Base-by-base conservation (phyloP, 2,329 filamentous ascomycete species). In the Zymoseptoria brevis region DNA sequence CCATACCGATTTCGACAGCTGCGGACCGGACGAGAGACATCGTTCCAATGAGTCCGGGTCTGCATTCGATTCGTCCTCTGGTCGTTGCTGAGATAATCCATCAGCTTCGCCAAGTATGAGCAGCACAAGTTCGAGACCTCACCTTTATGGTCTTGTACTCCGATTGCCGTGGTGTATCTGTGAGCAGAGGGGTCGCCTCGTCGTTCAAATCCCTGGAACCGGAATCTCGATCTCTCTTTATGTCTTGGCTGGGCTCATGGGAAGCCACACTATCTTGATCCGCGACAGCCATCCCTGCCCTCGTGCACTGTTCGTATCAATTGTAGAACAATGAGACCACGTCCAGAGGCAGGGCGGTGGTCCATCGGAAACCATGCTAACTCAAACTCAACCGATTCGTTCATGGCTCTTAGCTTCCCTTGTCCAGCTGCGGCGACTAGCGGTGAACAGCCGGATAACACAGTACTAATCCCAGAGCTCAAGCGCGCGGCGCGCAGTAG, bases 61-160 rank as follows among this genome's bases (percentile, higher is more conserved):
- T 41, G 4, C 1, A 3, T 16, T 41, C 35, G 16, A 41, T 11
- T 41, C 11, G 35, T 41, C 62, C 19, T 61, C 60, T 24, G 53
- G 61, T 56, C 60, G 52, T 54, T 59, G 56, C 64, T 66, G 19
- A n/a, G 11, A 24, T 19, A 11, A 48, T 8, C 41, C 11, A 35
- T 59, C 29, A 60, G 41, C 41, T 53, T 16, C 13, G 51, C 35
- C 54, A 55, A 41, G 35, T 22, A 19, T 50, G 51, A 22, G 13
- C 24, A 26, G 24, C 49, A 50, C 26, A n/a, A 49, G 16, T 52
- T 11, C 19, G 11, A 26, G 51, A 21, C 30, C 65, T 30, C 52
- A 65, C 63, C 48, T 60, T 67, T 50, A 67, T 59, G 7, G 65
- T 66, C 41, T 54, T 58, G 55, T 67, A 66, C 30, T 66, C 57